Conservation (phyloP, 345 rosid species). For the Brassica nigra region DNA sequence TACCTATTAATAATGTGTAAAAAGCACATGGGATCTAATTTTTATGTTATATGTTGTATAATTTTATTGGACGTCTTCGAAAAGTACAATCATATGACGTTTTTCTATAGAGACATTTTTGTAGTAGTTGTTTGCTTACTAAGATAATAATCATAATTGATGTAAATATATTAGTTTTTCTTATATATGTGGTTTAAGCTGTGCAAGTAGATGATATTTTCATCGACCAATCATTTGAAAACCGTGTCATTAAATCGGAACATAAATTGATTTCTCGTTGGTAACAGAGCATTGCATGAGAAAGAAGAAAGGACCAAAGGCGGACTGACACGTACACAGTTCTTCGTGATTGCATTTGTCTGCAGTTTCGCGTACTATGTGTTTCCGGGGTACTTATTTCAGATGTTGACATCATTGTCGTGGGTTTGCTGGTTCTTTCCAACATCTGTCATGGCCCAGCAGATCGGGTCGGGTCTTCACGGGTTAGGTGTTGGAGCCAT, state of each 20-base stretch:
- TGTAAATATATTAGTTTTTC: neutral
- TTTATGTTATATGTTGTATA: neutral
- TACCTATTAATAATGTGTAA: neutral
- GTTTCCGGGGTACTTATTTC: slow-evolving; percentile 88
- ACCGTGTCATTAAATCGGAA: neutral
- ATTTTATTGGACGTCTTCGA: neutral
- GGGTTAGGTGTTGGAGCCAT: slow-evolving; percentile 79
- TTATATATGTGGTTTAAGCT: slow-evolving; percentile 6
- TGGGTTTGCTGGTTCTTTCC: slow-evolving; percentile 97
- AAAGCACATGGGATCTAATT: slow-evolving; percentile 9
- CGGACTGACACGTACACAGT: slow-evolving; percentile 78
- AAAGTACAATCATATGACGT: neutral
- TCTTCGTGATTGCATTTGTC: slow-evolving; percentile 72
- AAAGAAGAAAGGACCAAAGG: slow-evolving; percentile 75
- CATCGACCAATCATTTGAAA: neutral
- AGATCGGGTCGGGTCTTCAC: slow-evolving; percentile 89
- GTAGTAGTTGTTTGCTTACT: neutral
- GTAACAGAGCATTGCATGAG: slow-evolving; percentile 79
- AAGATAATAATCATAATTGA: neutral
- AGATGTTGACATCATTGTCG: slow-evolving; percentile 83
- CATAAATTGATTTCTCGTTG: neutral
- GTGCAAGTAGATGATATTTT: neutral
- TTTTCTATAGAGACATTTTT: slow-evolving; percentile 13
- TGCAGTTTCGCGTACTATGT: slow-evolving; percentile 90
- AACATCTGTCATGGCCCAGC: slow-evolving; percentile 73